Base-by-base conservation (phyloP, 768 basidiomycete species). In the Tylopilus felleus region DNA sequence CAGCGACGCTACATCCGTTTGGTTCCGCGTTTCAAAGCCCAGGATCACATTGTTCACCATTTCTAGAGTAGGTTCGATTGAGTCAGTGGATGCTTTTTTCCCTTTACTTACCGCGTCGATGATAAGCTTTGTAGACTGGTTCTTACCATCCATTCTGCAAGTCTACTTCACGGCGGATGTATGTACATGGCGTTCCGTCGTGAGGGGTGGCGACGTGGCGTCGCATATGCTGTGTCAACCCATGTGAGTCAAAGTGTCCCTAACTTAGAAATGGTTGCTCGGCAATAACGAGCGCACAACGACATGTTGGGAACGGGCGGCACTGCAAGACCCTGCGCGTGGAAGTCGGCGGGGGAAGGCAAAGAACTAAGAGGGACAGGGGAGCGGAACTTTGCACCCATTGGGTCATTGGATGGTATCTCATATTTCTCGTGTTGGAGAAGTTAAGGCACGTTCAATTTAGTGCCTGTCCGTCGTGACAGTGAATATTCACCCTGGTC, bases 321-420 rank as follows among this genome's bases (percentile, higher is more conserved):
- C 35, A 17, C 35, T n/a, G 7, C 36, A 38, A 35, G 51, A 52
- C 51, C 51, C 51, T 52, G 33, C 6, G 19, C 51, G 51, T 52
- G 51, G 35, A 52, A 52, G 27, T 52, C 35, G 40, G 51, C 42
- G 51, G 49, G 40, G 40, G 17, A 40, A 2, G 8, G 35, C 35
- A 36, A 36, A 17, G 35, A 33, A 13, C 31, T 5, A 16, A 9
- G 12, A 41, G 25, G 28, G 31, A 22, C n/a, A 39, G n/a, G 47
- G 35, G 25, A 8, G n/a, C 33, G 46, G 23, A 36, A 17, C 17
- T 25, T 36, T 25, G 35, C 10, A 35, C 44, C 33, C 33, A 33
- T n/a, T n/a, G n/a, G n/a, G n/a, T n/a, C n/a, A n/a, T n/a, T n/a
- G n/a, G n/a, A 33, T 16, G 22, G 10, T 23, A 27, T 43, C 25